Evolutionary conservation across 176 grass and related monocot species (phyloP), one percentile per base, ranked within the genome.

Genomic region (Panicum miliaceum): DNA sequence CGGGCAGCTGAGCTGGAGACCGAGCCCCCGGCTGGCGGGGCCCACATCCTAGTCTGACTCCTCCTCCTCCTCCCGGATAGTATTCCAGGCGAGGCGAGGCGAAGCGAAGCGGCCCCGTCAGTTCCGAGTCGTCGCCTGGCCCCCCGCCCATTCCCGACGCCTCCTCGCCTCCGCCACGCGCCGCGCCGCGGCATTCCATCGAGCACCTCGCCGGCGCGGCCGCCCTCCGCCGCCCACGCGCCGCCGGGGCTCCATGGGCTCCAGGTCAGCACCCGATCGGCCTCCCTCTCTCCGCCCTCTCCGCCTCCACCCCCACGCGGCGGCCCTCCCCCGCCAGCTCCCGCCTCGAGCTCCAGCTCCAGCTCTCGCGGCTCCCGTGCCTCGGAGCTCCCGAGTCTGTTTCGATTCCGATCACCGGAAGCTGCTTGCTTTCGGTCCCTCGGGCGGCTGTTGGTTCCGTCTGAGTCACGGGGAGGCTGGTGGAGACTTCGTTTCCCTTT

Each of bases 251-350:
- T 5, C 9, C 78, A 80, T 80, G 78, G 63, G 45, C 20, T 54
- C 78, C 64, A 81, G 78, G 78, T 81, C 37, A 51, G 47, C 64
- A 13, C 63, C 78, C 78, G 63, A 81, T 68, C 46, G 62, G 40
- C 47, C 63, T 67, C 29, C 22, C 46, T 68, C 52, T 0, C 45
- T 19, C 26, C 27, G 2, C 41, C 5, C 61, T 19, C 29, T 27
- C 18, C 6, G 1, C 0, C 20, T 1, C 26, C 15, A 3, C 12
- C 34, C 34, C 3, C 0, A 26, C 19, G 29, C 29, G 29, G 29
- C 29, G 29, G 29, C 38, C 46, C 25, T 36, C 15, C 26, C 26
- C 60, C 59, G 26, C 59, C 59, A 48, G 40, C 76, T 47, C 8
- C 46, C 26, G 26, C 29, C 8, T 50, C 6, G 11, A 62, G 23